Evolutionary conservation across 106 monocot species (phyloP), one percentile per base, ranked within the genome.

Genomic region (Platanthera guangdongensis): DNA sequence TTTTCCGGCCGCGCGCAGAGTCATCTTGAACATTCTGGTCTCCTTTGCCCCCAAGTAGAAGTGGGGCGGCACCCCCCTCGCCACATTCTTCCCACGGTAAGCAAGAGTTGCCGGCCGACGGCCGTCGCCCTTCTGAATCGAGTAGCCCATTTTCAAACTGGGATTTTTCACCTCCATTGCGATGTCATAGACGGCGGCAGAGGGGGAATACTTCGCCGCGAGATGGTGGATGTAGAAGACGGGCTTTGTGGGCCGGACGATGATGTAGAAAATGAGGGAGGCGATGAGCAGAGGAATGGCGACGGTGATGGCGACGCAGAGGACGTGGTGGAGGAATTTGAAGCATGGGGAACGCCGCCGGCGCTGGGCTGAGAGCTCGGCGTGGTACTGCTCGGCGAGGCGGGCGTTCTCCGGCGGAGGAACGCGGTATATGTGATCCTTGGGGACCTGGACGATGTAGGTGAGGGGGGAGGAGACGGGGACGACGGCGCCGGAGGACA

Each of bases 361-460:
- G 3, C 65, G 22, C 5, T 16, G 70, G 9, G 22, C 22, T 1
- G n/a, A 45, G 50, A 54, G n/a, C 47, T 70, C 68, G 46, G 77
- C 74, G 18, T 73, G 81, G 72, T 91, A 84, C 8, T 77, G 78
- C 76, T 88, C 88, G 25, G 57, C 80, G 52, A 90, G 76, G 79
- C 30, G 64, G 71, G 85, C 82, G 51, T 86, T 89, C 78, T 86
- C 90, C 76, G 79, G 78, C 0, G 85, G 85, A 1, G 80, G 92
- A 6, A 78, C 30, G 59, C 89, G 93, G 60, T 82, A 83, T 28
- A 83, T 79, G 53, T 87, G 85, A 9, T 83, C 85, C 67, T 84
- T 82, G 52, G 90, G 86, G 80, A 86, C 82, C 28, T 88, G 86
- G 68, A 81, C 81, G 14, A 84, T 75, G 77, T 84, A 86, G 77